These are phyloP conservation scores for Debaryomyces tyrocola DNA, from an alignment of 805 yeast genomes.

Conservation along the genomic window DNA sequence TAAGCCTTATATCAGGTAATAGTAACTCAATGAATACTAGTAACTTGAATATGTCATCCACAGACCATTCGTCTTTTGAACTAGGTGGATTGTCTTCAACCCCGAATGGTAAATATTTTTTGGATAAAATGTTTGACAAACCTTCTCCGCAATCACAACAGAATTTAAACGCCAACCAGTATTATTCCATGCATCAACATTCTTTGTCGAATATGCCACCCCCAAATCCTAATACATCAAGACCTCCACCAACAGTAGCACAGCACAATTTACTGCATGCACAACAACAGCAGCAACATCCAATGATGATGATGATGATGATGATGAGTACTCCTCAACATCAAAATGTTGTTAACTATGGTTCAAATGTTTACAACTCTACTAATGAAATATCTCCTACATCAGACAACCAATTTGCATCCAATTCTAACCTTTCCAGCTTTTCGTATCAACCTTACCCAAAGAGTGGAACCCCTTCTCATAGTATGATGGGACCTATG, in stretches of 20 bases:
- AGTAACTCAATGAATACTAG: constrained; percentile 26
- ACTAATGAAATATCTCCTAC: constrained; percentile 16
- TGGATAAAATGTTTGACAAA: constrained; percentile 40
- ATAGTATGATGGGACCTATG: not conserved
- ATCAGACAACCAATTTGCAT: constrained; percentile 8
- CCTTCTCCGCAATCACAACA: constrained; percentile 32
- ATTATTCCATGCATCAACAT: constrained; percentile 11
- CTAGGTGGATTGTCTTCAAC: constrained; percentile 37
- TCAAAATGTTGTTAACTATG: constrained; percentile 25
- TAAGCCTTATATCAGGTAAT: constrained; percentile 25
- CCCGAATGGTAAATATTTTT: constrained; percentile 39
- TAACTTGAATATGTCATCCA: constrained; percentile 32
- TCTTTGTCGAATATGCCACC: constrained; percentile 29
- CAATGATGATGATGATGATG: constrained; percentile 37
- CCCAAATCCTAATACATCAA: constrained; percentile 17
- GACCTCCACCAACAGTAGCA: constrained; percentile 4
- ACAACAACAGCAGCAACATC: constrained; percentile 12
- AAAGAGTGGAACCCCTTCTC: constrained; percentile 2
- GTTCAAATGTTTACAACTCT: constrained; percentile 14
- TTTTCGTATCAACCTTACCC: constrained; percentile 9
- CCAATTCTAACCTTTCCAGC: constrained; percentile 9
- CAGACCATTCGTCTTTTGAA: constrained; percentile 44
- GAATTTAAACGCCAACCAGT: constrained; percentile 14
- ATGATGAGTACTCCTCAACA: constrained; percentile 47
- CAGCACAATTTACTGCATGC: constrained; percentile 10